Conservation (phyloP, 1,139 yeast genomes). For the Suhomyces choctaworum region DNA sequence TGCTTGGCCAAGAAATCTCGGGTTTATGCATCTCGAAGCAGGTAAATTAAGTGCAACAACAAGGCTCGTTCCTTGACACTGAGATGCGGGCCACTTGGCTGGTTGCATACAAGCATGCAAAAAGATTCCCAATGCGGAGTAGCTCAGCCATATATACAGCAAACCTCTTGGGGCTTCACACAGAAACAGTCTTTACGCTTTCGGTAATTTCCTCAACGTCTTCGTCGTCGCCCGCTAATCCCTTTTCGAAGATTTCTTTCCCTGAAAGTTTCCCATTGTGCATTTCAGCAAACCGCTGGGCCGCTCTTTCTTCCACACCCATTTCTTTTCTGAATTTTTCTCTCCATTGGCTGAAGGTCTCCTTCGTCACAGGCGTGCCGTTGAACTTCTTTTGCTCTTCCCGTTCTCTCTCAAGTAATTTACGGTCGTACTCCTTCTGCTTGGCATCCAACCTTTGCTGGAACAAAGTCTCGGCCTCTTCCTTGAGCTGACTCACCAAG, state of each 20-base stretch:
- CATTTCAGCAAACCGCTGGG: conserved; percentile 51
- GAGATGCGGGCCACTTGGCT: too few species aligned
- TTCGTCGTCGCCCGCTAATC: conserved; percentile 59
- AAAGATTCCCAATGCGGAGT: too few species aligned
- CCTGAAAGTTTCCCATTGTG: conserved; percentile 84
- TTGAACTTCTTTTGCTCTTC: conserved; percentile 75
- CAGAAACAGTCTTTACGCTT: conserved; percentile 22
- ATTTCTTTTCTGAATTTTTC: conserved; percentile 57
- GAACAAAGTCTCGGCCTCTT: conserved; percentile 69
- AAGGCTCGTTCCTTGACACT: too few species aligned
- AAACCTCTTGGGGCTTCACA: neutral
- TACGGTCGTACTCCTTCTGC: conserved; percentile 60
- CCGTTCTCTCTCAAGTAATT: conserved; percentile 55
- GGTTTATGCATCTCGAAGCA: too few species aligned
- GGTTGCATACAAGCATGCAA: too few species aligned
- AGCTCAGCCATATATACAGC: too few species aligned
- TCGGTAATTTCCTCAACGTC: conserved; percentile 18
- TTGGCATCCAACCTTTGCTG: conserved; percentile 53
- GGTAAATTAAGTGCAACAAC: too few species aligned
- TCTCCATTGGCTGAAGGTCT: conserved; percentile 74
- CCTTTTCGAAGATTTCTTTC: conserved; percentile 83
- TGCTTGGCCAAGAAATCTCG: too few species aligned
- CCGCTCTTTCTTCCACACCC: conserved; percentile 53
- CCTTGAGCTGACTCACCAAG: conserved; percentile 72
- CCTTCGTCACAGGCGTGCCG: conserved; percentile 80